Base-by-base conservation (phyloP, 495 filamentous ascomycete genomes). In the Talaromyces liani region DNA sequence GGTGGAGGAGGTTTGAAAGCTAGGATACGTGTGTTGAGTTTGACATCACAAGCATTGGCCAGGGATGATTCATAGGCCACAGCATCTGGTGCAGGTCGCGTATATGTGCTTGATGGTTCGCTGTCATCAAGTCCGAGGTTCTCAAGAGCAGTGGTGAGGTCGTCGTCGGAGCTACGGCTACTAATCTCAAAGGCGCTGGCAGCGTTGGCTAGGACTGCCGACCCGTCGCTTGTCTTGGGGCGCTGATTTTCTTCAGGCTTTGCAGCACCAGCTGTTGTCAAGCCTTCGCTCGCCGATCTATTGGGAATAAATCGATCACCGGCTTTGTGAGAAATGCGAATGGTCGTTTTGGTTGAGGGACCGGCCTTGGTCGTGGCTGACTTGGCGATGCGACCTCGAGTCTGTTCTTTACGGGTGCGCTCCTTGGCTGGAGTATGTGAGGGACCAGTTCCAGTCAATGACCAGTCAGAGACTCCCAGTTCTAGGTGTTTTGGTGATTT, bases 241-340 rank as follows among this genome's bases (percentile, higher is more conserved):
- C 88, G 82, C 60, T 86, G 81, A 70, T 79, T 84, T 34, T 91
- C 88, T 66, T 86, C 78, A 49, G 91, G 85, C 84, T 97, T 97
- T 2, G 85, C 88, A 22, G 90, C 87, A 55, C 92, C 91, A 58
- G 83, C 85, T 47, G 89, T 91, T 64, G 87, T 83, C 66, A 97
- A 88, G 53, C 90, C 94, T 51, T 96, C 94, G 78, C 92, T 93
- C 56, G 92, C 91, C 18, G 81, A 80, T 6, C 94, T 87, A 75
- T 95, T 97, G 56, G 94, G 94, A 67, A 98, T 98, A 81, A 97
- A 98, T 51, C 94, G 88, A 71, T 98, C 94, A n/a, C 86, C 92
- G 29, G 87, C 87, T 63, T 85, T 87, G 76, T 86, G 85, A 45
- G 82, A 66, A 71, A 95, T 91, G 55, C 85, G 86, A 54, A 94